Evolutionary conservation across 441 rosid genomes (phyloP).

Genomic region (Gossypium davidsonii): DNA sequence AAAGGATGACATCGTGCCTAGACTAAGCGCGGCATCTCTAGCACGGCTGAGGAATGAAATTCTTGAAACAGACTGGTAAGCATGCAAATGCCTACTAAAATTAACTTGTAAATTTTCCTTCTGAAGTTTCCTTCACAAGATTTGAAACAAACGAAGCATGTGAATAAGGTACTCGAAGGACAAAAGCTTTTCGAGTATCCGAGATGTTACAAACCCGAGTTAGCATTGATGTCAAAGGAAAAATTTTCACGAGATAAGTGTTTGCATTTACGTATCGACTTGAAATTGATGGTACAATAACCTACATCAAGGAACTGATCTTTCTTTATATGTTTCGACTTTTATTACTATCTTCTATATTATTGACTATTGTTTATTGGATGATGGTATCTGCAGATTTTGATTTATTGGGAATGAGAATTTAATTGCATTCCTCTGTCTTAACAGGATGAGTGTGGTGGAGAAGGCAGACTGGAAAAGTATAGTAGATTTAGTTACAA

Average conservation of each 20-base stretch:
- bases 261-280: conserved; percentile 2
- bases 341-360: background rate
- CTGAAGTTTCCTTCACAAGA: background rate
- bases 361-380: background rate
- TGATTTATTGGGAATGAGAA: background rate
- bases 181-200: background rate
- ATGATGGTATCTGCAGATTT: background rate
- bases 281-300: background rate
- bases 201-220: background rate
- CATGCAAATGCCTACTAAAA: background rate
- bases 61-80: conserved; percentile 77
- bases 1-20: conserved; percentile 88
- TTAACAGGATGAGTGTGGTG: conserved; percentile 67
- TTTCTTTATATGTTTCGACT: background rate
- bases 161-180: background rate
- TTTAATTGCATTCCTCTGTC: background rate
- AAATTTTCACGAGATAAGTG: background rate
- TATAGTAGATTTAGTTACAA: conserved; percentile 60
- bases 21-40: conserved; percentile 68
- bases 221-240: background rate
- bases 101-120: background rate
- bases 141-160: background rate
- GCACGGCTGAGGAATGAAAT: conserved; percentile 78
- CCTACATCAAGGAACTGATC: background rate
- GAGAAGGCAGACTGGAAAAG: conserved; percentile 90